Percentiles rank a stretch among this genome's conserved stretches.
Conservation (phyloP, 352 stramenopile species). For the Peronospora belbahrii region DNA sequence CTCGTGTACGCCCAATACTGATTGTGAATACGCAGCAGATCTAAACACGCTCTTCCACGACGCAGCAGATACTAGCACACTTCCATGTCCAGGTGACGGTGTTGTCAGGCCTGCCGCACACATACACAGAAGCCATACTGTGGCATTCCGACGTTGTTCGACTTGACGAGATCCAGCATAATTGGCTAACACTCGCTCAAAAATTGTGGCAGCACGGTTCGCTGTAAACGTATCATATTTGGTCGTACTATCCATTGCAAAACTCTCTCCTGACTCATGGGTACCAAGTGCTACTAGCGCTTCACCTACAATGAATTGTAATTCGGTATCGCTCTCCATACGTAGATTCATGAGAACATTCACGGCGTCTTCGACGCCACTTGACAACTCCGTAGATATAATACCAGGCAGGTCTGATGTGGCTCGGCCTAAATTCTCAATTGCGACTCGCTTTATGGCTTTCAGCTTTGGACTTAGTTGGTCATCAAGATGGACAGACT, state of each 20-base stretch:
- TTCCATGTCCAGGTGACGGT: neutral
- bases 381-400: constrained; percentile 10
- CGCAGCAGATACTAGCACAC: neutral
- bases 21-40: constrained; percentile 19
- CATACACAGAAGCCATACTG: constrained; percentile 65
- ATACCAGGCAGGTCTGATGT: constrained; percentile 23
- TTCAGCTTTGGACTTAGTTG: constrained; percentile 33
- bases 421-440: constrained; percentile 33
- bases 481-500: constrained; percentile 33
- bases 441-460: constrained; percentile 30
- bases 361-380: constrained; percentile 21
- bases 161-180: constrained; percentile 34
- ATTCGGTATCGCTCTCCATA: constrained; percentile 24
- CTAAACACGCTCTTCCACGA: constrained; percentile 35
- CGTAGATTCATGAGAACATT: constrained; percentile 21
- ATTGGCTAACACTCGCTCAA: constrained; percentile 33
- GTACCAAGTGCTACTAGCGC: constrained; percentile 45
- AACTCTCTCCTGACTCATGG: constrained; percentile 18
- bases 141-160: constrained; percentile 40
- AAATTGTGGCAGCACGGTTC: constrained; percentile 33
- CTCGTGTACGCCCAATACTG: constrained; percentile 50
- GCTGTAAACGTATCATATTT: constrained; percentile 18
- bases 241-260: constrained; percentile 6
- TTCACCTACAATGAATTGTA: constrained; percentile 52
- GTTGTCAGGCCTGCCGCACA: constrained; percentile 39